Base-by-base conservation (phyloP, 2,329 filamentous ascomycete genomes). In the Aspergillus phoenicis region DNA sequence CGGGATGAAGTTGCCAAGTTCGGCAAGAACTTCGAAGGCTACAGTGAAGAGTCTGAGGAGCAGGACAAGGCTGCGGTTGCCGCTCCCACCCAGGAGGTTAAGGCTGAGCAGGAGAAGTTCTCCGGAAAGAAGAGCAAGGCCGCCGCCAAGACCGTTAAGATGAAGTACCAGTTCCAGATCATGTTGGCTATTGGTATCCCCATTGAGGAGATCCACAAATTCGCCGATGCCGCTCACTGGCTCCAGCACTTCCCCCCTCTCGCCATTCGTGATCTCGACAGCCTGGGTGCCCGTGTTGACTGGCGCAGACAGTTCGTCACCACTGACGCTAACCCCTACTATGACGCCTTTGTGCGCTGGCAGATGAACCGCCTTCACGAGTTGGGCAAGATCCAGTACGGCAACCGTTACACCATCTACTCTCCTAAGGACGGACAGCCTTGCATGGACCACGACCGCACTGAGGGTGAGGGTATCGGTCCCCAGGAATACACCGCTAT, bases 121-220 rank as follows among this genome's bases (percentile, higher is more conserved):
- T 88, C 86, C 47, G 90, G 91, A 57, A 97, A 93, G 78, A 96
- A 97, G 84, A 89, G 91, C 79, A 98, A 99, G 82, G 91, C 91
- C 45, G 89, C 88, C 8, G 89, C 91, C 33, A 98, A 98, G 83
- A 88, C 91, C 0, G 89, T 93, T 71, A 95, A 96, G 81, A 87
- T 92, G 78, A 97, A 97, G 81, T 98, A 98, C 78, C 92, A 96
- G 75, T 96, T 93, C 78, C 90, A 94, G 80, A 96, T 97, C 70
- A 96, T 97, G 93, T 82, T 93, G 71, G 90, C 94, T 5, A 86
- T 97, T 64, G 95, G 94, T 38, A 92, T 98, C 49, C 91, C 93
- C 0, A 81, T 87, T 52, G 87, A 94, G 70, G 93, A 99, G 66
- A 97, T 99, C 64, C 90, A 97, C 79, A 89, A 89, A 68, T 99